Evolutionary conservation across 2,329 filamentous ascomycete species (phyloP), one percentile per base, ranked within the genome.

Genomic region (Penicillium sp.): DNA sequence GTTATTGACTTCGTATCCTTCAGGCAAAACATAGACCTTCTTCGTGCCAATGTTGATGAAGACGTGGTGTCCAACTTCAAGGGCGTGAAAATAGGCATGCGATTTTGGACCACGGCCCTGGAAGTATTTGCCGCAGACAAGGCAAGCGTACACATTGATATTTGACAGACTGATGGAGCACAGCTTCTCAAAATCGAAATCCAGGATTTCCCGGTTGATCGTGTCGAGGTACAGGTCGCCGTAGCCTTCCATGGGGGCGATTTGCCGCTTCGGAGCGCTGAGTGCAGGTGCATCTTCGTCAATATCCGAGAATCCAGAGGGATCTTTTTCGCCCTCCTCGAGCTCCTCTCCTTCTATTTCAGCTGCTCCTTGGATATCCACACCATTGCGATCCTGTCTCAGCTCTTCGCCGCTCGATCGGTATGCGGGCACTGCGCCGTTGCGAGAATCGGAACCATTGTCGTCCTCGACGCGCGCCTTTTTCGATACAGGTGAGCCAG

Each of bases 101-200:
- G 93, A 97, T 72, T 94, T 96, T 17, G 90, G 89, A 0, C 94
- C 94, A 67, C 94, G 86, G 53, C 94, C 94, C 76, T 97, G 92
- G 75, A 89, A 99, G 80, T 99, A 99, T 75, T 91, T 93, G n/a
- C 94, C 94, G 75, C 94, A 99, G 1, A 97, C 90, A 12, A 99
- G 84, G 70, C 94, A 99, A 10, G 94, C 94, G 75, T 99, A 99
- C 44, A 99, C 93, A 73, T 99, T 99, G 79, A 97, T 97, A 74
- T 97, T 97, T 49, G 93, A 96, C 8, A 99, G 83, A 35, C 91
- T 96, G 65, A 99, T 84, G 25, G 93, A 97, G 78, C 94, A 99
- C 13, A 97, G 86, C 81, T 99, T 99, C 74, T 99, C 94, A 73
- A 99, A 99, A 77, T 99, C 94, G 73, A 97, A 97, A 77, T 99